phyloP scores from a whole-genome alignment of 1,284 basidiomycete genomes.

The Ganoderma meredithae region DNA sequence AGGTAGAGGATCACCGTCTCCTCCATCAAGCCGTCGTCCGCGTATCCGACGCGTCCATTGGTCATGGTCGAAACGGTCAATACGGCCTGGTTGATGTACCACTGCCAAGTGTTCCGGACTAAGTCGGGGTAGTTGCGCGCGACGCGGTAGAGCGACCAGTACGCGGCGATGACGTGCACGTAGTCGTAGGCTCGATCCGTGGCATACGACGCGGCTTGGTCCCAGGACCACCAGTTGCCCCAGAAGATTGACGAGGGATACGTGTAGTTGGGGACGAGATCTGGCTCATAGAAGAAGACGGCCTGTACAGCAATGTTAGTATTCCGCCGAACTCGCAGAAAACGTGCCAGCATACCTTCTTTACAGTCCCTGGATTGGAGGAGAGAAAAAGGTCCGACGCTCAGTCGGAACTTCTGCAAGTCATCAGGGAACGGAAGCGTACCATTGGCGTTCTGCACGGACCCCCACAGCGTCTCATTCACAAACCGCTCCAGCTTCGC shows the following conservation, averaged over 20 bases:
- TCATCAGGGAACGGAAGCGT: constrained; percentile 21
- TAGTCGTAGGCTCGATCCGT: constrained; percentile 67
- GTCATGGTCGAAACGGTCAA: constrained; percentile 59
- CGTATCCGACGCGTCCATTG: constrained; percentile 53
- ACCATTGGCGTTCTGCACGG: constrained; percentile 61
- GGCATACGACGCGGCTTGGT: constrained; percentile 55
- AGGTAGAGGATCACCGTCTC: constrained; percentile 60
- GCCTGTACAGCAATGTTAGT: constrained; percentile 42
- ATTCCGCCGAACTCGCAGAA: too few relatives aligned
- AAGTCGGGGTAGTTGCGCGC: constrained; percentile 63
- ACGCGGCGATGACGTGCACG: constrained; percentile 62
- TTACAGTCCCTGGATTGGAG: constrained; percentile 50
- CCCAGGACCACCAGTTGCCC: constrained; percentile 69
- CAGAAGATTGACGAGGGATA: constrained; percentile 60
- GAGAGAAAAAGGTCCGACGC: too few relatives aligned
- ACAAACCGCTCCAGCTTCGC: constrained; percentile 60
- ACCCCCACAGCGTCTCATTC: constrained; percentile 56
- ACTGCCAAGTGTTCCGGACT: constrained; percentile 58
- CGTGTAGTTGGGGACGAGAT: constrained; percentile 51
- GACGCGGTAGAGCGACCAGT: constrained; percentile 66
- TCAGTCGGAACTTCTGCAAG: background rate
- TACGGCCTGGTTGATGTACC: constrained; percentile 65
- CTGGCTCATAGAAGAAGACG: constrained; percentile 62
- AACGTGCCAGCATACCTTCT: constrained; percentile 48
- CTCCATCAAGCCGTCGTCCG: constrained; percentile 61